These are phyloP conservation scores for Botrytis aclada DNA, from an alignment of 2,329 filamentous ascomycete species.

Conservation along the genomic window DNA sequence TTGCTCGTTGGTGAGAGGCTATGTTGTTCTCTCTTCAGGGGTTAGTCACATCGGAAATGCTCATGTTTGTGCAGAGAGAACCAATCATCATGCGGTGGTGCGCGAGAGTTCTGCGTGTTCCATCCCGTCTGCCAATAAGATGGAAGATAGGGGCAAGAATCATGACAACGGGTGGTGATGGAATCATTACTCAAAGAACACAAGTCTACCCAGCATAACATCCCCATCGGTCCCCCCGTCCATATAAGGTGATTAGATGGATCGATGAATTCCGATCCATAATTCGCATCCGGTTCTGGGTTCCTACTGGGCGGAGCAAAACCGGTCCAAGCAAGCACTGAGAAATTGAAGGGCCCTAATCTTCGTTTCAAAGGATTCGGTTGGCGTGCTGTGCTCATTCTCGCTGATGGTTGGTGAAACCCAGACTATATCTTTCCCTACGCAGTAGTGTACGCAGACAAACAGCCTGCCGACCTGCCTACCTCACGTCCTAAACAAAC, in stretches of 20 bases:
- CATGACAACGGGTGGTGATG: too few species aligned
- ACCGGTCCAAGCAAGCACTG: constrained; percentile 5
- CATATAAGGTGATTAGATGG: background rate
- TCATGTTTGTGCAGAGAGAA: background rate
- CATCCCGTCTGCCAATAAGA: background rate
- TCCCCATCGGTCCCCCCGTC: background rate
- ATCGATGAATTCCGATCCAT: background rate
- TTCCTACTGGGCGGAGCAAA: background rate
- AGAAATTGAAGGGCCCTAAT: constrained; percentile 9
- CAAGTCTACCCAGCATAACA: background rate
- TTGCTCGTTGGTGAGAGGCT: background rate
- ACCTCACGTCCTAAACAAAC: background rate
- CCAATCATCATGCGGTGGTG: background rate
- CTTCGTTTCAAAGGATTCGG: constrained; percentile 10
- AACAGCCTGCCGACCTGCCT: background rate
- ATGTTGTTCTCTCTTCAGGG: background rate
- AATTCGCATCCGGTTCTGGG: background rate
- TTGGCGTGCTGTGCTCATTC: background rate
- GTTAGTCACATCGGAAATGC: background rate
- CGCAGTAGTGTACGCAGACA: background rate
- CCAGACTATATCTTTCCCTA: background rate
- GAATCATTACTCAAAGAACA: constrained; percentile 2
- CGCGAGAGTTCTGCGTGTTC: background rate
- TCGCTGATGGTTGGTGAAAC: constrained; percentile 5
- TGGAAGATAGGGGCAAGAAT: background rate